Evolutionary conservation across 306 rosid species (phyloP).

Genomic region (Vigna radiata): DNA sequence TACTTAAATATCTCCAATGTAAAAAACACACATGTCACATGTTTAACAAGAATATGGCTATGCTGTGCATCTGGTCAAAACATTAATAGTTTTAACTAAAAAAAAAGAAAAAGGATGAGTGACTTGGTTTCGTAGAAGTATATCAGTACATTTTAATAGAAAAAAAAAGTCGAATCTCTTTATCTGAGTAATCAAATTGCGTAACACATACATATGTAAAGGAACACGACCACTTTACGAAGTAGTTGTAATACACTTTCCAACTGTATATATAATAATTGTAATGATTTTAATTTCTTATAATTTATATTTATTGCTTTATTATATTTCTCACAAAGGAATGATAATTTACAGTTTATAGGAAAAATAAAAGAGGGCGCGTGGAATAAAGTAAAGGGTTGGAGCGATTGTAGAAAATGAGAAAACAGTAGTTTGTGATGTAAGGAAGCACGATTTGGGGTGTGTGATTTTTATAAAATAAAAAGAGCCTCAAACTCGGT

Average conservation of each 20-base stretch:
- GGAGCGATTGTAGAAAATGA: background rate
- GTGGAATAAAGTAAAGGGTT: background rate
- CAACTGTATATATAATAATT: background rate
- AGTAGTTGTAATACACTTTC: background rate
- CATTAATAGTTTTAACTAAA: no score
- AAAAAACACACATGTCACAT: background rate
- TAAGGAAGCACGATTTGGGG: constrained; percentile 31
- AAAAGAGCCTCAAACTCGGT: background rate
- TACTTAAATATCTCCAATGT: no score
- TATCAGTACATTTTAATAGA: background rate
- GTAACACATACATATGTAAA: constrained; percentile 9
- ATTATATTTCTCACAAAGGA: no score
- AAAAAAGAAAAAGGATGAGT: background rate
- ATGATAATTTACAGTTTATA: no score
- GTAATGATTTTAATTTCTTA: no score
- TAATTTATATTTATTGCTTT: no score
- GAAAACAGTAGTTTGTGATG: constrained; percentile 35
- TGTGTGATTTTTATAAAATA: background rate
- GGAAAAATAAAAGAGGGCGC: background rate
- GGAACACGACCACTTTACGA: background rate
- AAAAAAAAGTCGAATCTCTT: constrained; percentile 17
- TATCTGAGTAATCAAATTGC: constrained; percentile 35
- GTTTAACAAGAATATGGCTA: background rate
- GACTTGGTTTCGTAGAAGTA: background rate
- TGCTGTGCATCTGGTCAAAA: no score